Evolutionary conservation across 164 flowering plant genomes (phyloP).

Genomic region (Annona cherimola): DNA sequence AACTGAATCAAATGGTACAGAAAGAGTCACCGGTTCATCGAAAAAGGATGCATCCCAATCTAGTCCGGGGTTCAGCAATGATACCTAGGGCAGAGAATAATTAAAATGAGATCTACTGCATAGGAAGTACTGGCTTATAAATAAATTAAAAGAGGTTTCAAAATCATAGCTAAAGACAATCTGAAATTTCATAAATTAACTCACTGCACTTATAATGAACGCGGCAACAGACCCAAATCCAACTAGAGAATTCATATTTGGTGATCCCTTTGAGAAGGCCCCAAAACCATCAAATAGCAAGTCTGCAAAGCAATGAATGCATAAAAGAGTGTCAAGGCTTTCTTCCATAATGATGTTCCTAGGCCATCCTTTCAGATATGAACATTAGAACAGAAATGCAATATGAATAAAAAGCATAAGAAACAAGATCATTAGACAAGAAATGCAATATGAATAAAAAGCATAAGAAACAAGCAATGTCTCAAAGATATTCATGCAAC

Average conservation of each 20-base stretch:
- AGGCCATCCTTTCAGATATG: too few relatives aligned
- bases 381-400: too few relatives aligned
- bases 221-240: conserved; percentile 92
- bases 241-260: conserved; percentile 97
- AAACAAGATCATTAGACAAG: background rate
- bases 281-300: conserved; percentile 73
- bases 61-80: conserved; percentile 82
- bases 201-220: conserved; percentile 77
- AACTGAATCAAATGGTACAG: conserved; percentile 2
- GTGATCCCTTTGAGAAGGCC: conserved; percentile 77
- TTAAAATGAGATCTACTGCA: background rate
- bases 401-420: too few relatives aligned
- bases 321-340: background rate
- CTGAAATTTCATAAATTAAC: conserved; percentile 15
- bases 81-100: conserved; percentile 42
- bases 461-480: background rate
- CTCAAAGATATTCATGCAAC: background rate
- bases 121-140: too few relatives aligned
- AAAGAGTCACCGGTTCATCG: conserved; percentile 92
- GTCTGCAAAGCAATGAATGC: conserved; percentile 36
- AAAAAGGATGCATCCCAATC: conserved; percentile 90
- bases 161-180: conserved; percentile 1
- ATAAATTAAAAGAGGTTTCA: background rate
- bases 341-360: background rate
- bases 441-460: too few relatives aligned